Evolutionary conservation across 2,329 filamentous ascomycete species (phyloP).

Genomic region (Orbilia quercus): DNA sequence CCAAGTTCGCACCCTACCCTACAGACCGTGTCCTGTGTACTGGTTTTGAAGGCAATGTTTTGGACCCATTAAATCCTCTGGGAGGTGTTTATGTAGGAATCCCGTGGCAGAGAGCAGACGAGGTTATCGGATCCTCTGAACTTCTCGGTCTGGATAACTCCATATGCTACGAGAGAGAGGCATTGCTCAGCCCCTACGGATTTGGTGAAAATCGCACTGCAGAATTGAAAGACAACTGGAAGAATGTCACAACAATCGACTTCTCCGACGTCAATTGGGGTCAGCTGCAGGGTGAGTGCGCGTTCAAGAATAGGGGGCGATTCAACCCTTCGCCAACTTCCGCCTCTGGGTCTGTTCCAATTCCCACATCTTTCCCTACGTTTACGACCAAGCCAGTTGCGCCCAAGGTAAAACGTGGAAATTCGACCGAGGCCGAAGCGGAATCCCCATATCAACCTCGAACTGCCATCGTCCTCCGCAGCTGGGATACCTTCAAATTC

Average conservation of each 20-base stretch:
- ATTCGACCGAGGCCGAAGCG: slow-evolving; percentile 2
- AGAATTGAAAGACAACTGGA: slow-evolving; percentile 35
- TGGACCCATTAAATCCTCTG: slow-evolving; percentile 29
- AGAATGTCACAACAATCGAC: slow-evolving; percentile 63
- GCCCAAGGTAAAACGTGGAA: slow-evolving; percentile 30
- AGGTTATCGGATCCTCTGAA: slow-evolving; percentile 85
- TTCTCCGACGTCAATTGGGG: slow-evolving; percentile 71
- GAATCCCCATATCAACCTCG: slow-evolving; percentile 65
- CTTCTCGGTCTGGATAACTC: slow-evolving; percentile 82
- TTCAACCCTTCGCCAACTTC: slow-evolving; percentile 64
- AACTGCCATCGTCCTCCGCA: slow-evolving; percentile 82
- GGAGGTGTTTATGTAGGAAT: slow-evolving; percentile 38
- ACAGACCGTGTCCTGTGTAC: slow-evolving; percentile 15
- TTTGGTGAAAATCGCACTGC: slow-evolving; percentile 73
- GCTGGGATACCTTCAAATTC: slow-evolving; percentile 84
- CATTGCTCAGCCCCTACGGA: slow-evolving; percentile 83
- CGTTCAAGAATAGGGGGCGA: slow-evolving; percentile 74
- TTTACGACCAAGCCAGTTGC: slow-evolving; percentile 57
- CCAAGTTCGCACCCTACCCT: slow-evolving; percentile 30
- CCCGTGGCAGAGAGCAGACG: slow-evolving; percentile 74
- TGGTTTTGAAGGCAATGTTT: slow-evolving; percentile 39
- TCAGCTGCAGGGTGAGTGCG: slow-evolving; percentile 68
- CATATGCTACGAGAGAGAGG: slow-evolving; percentile 92
- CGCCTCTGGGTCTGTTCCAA: slow-evolving; percentile 15
- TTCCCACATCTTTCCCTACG: slow-evolving; percentile 52